Conservation (phyloP, 202 grass and related monocot species). For the Panicum virgatum region DNA sequence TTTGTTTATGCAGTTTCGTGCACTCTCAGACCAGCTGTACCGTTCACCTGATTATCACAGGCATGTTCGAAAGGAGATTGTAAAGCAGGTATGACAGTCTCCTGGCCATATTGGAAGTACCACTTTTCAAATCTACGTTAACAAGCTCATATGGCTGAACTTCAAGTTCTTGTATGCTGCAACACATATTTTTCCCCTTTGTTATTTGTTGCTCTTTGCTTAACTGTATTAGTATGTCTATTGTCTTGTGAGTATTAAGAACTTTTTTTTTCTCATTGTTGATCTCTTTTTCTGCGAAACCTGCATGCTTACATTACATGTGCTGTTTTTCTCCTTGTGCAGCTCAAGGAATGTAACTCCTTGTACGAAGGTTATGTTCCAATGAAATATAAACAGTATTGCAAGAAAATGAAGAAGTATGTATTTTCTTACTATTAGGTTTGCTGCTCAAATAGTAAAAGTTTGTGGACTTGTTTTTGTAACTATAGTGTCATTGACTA, state of each 20-base stretch:
- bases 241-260: slow-evolving; percentile 15
- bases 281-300: background rate
- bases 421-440: slow-evolving; percentile 27
- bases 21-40: slow-evolving; percentile 94
- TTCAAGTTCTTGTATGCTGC: background rate
- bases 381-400: slow-evolving; percentile 97
- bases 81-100: slow-evolving; percentile 70
- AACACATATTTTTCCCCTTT: slow-evolving; percentile 24
- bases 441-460: slow-evolving; percentile 28
- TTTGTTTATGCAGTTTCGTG: slow-evolving; percentile 76
- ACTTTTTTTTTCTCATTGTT: slow-evolving; percentile 22
- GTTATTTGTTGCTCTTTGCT: background rate
- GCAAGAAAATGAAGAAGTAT: slow-evolving; percentile 99
- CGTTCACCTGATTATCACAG: slow-evolving; percentile 87
- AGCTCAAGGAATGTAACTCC: slow-evolving; percentile 85
- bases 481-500: background rate
- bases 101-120: background rate
- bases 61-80: slow-evolving; percentile 92
- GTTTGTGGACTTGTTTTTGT: slow-evolving; percentile 20
- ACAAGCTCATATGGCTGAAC: slow-evolving; percentile 3
- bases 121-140: slow-evolving; percentile 18
- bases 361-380: slow-evolving; percentile 95
- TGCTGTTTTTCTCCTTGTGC: slow-evolving; percentile 49
- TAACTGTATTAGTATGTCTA: background rate
- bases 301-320: slow-evolving; percentile 22